Conservation (phyloP, 1,284 basidiomycete genomes). For the Ceratobasidium sp. region DNA sequence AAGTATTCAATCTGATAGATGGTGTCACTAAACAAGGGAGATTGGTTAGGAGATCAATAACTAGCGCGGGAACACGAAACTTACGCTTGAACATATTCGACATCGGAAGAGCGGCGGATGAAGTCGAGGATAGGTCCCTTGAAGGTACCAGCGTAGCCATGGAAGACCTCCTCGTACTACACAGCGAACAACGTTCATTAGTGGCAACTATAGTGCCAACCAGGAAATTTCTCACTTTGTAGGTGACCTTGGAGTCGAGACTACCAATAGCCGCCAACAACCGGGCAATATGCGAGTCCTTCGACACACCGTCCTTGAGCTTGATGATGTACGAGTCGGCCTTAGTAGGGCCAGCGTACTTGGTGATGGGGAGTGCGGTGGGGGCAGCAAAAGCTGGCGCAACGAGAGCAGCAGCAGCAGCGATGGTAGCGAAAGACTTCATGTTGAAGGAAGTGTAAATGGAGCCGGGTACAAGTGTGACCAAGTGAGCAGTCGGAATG, state of each 20-base stretch:
- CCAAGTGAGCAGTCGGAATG: slow-evolving; percentile 2
- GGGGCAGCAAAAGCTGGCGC: slow-evolving; percentile 44
- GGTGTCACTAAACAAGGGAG: not conserved
- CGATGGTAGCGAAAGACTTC: slow-evolving; percentile 41
- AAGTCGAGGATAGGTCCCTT: slow-evolving; percentile 30
- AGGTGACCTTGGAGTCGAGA: slow-evolving; percentile 35
- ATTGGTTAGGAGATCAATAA: not conserved
- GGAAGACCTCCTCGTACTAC: slow-evolving; percentile 29
- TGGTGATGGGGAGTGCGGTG: slow-evolving; percentile 29
- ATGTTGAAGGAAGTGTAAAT: not conserved
- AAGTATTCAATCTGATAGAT: slow-evolving; percentile 32
- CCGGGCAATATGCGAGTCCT: slow-evolving; percentile 35
- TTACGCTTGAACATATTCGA: slow-evolving; percentile 40
- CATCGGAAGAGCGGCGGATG: slow-evolving; percentile 37
- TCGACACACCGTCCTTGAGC: slow-evolving; percentile 43
- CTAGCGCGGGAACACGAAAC: not conserved
- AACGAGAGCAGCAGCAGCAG: slow-evolving; percentile 29
- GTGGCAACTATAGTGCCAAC: too few species aligned
- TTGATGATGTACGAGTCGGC: slow-evolving; percentile 46
- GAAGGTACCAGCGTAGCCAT: slow-evolving; percentile 35
- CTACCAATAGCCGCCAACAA: slow-evolving; percentile 28
- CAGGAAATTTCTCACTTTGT: slow-evolving; percentile 8
- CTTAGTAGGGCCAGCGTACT: slow-evolving; percentile 33
- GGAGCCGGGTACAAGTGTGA: not conserved
- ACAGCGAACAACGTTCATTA: not conserved